Percentiles rank a stretch among this genome's conserved stretches.
These are phyloP conservation scores for Nectriaceae sp. DNA, from an alignment of 2,329 filamentous ascomycete species.

Conservation along the genomic window DNA sequence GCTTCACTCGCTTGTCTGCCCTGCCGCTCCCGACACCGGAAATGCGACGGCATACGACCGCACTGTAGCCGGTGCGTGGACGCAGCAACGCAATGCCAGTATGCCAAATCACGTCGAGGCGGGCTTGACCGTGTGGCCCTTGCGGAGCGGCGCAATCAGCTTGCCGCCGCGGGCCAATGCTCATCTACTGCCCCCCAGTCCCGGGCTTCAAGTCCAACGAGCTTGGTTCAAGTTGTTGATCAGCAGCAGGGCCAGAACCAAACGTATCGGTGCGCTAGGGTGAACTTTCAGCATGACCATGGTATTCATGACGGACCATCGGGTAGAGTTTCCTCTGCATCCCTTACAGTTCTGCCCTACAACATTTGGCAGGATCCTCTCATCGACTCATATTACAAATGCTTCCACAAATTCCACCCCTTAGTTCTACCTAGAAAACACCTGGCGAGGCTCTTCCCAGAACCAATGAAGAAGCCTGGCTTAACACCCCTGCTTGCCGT, in stretches of 20 bases:
- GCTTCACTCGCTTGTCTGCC: constrained; percentile 49
- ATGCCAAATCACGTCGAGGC: constrained; percentile 53
- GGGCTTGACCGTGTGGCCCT: constrained; percentile 35
- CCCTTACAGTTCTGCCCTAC: neutral
- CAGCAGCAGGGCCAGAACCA: neutral
- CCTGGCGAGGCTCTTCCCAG: constrained; percentile 12
- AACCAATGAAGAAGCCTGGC: neutral
- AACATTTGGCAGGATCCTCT: constrained; percentile 22
- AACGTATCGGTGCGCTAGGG: neutral
- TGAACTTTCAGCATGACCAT: neutral
- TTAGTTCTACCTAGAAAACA: constrained; percentile 24
- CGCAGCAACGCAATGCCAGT: constrained; percentile 48
- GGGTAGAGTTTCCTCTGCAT: neutral
- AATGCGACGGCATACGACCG: constrained; percentile 53
- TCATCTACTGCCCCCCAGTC: too few species aligned
- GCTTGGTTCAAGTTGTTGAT: too few species aligned
- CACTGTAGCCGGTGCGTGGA: constrained; percentile 46
- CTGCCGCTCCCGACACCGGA: constrained; percentile 53
- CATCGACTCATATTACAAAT: constrained; percentile 37
- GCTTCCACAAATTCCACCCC: constrained; percentile 37
- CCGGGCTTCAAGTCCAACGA: too few species aligned
- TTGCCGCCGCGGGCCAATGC: constrained; percentile 23
- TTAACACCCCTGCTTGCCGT: constrained; percentile 26
- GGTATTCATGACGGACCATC: neutral
- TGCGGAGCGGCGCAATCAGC: constrained; percentile 29